Evolutionary conservation across 768 basidiomycete genomes (phyloP), one percentile per base, ranked within the genome.

Genomic region (Rhizopogon vesiculosus): DNA sequence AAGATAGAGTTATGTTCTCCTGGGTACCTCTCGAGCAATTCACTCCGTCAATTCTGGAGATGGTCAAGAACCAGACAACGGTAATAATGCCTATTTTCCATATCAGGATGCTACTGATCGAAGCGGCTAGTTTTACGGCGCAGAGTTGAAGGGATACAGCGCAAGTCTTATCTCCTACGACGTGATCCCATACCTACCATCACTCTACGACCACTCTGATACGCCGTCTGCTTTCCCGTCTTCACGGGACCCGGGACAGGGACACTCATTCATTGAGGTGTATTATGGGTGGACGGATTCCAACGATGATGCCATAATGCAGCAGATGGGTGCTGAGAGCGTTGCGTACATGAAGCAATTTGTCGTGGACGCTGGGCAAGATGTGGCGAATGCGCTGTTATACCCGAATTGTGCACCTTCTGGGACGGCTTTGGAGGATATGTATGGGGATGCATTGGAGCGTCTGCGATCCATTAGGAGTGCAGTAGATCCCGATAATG

Each of bases 371-470:
- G 68, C 76, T 48, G 78, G 78, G 12, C 76, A 80, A 62, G 59
- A 69, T 46, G 56, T 74, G 16, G 60, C 54, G 7, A 62, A 69
- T n/a, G 76, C 74, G 3, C 61, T 78, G 3, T 56, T 77, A 49
- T 87, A 89, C 63, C 73, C 76, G 18, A 89, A 89, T 65, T 87
- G 86, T 59, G 85, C 85, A 3, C 68, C 81, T 5, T 68, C 60
- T 40, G 76, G 76, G 53, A 85, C 83, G 3, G 76, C 83, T 1
- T 52, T 85, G 28, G 66, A 74, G 51, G 57, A 65, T 16, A 70
- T 89, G 29, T 88, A 82, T 60, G 84, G 83, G 2, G 60, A 44
- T 5, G 81, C 85, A 54, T 49, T 87, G 3, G 62, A 64, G 12
- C 64, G 49, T 46, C 60, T 87, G 56, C 58, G 64, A 52, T 58